Evolutionary conservation across 352 stramenopile genomes (phyloP).

Genomic region (Globisporangium polare): DNA sequence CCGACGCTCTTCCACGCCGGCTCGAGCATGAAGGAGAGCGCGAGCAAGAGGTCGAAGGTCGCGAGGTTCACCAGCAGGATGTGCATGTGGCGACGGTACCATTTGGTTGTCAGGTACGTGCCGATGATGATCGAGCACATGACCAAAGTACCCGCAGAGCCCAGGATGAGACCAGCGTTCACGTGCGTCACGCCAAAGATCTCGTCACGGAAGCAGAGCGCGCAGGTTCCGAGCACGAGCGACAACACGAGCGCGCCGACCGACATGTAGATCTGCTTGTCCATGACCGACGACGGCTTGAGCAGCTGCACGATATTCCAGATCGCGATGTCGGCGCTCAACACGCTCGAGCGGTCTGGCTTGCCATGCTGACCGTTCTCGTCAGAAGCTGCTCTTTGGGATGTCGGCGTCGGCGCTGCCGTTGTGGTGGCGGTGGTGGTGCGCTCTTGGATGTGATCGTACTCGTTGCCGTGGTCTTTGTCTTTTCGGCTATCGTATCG

Average conservation of each 20-base stretch:
- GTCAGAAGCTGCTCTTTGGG: background rate
- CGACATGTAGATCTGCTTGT: slow-evolving; percentile 42
- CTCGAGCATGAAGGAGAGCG: slow-evolving; percentile 68
- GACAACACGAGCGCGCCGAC: slow-evolving; percentile 34
- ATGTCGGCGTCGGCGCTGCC: slow-evolving; percentile 12
- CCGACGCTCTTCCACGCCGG: slow-evolving; percentile 43
- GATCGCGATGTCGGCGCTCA: slow-evolving; percentile 22
- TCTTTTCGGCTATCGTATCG: background rate
- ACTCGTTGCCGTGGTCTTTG: background rate
- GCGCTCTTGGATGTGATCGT: background rate
- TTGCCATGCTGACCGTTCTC: background rate
- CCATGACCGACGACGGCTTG: slow-evolving; percentile 17
- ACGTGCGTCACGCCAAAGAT: slow-evolving; percentile 42
- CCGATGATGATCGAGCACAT: slow-evolving; percentile 58
- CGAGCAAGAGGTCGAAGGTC: slow-evolving; percentile 55
- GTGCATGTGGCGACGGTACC: slow-evolving; percentile 68
- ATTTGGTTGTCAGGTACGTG: slow-evolving; percentile 42
- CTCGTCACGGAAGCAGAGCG: slow-evolving; percentile 38
- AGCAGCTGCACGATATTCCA: slow-evolving; percentile 24
- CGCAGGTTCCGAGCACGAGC: slow-evolving; percentile 37
- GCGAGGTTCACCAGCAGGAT: slow-evolving; percentile 65
- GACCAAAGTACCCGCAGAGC: slow-evolving; percentile 46
- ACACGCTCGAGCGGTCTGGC: slow-evolving; percentile 3
- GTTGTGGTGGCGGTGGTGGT: background rate
- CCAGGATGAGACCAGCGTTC: slow-evolving; percentile 60